phyloP scores from a whole-genome alignment of 2,329 filamentous ascomycete species.

The Penicillium psychrosexuale region DNA sequence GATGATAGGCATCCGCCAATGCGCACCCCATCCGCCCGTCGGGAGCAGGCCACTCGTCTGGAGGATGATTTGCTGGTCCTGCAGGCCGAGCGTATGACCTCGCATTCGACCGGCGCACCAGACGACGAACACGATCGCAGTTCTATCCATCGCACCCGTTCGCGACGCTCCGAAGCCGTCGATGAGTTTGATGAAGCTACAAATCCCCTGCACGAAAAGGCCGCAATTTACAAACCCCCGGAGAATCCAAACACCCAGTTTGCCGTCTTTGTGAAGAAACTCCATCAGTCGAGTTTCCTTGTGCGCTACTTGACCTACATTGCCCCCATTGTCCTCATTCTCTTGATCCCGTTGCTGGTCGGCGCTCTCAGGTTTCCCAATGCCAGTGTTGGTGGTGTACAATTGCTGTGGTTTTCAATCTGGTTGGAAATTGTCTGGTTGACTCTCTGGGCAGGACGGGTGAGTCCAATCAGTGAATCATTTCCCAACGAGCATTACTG shows the following conservation, averaged over 20 bases:
- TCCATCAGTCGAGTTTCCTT: slow-evolving; percentile 64
- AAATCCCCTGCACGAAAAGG: slow-evolving; percentile 66
- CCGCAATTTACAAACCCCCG: slow-evolving; percentile 62
- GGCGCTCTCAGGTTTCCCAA: slow-evolving; percentile 59
- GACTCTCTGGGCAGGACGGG: slow-evolving; percentile 74
- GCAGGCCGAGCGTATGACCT: slow-evolving; percentile 61
- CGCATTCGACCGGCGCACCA: slow-evolving; percentile 37
- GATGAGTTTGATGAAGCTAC: slow-evolving; percentile 67
- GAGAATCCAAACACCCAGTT: slow-evolving; percentile 60
- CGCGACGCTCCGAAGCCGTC: slow-evolving; percentile 54
- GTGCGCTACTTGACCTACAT: slow-evolving; percentile 72
- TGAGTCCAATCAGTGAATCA: slow-evolving; percentile 26
- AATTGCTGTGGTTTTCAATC: slow-evolving; percentile 86
- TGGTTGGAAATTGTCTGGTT: slow-evolving; percentile 95
- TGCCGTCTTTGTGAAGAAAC: slow-evolving; percentile 61
- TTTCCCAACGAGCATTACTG: background rate
- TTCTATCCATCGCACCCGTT: slow-evolving; percentile 53
- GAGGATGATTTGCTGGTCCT: slow-evolving; percentile 66
- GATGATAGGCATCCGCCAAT: slow-evolving; percentile 10
- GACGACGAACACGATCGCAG: slow-evolving; percentile 35
- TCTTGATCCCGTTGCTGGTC: slow-evolving; percentile 66
- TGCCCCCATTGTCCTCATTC: slow-evolving; percentile 59
- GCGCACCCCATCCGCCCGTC: slow-evolving; percentile 54
- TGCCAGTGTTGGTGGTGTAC: slow-evolving; percentile 68
- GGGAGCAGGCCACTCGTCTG: slow-evolving; percentile 59